Conservation (phyloP, 2,329 filamentous ascomycete genomes). For the Talaromyces sp. region DNA sequence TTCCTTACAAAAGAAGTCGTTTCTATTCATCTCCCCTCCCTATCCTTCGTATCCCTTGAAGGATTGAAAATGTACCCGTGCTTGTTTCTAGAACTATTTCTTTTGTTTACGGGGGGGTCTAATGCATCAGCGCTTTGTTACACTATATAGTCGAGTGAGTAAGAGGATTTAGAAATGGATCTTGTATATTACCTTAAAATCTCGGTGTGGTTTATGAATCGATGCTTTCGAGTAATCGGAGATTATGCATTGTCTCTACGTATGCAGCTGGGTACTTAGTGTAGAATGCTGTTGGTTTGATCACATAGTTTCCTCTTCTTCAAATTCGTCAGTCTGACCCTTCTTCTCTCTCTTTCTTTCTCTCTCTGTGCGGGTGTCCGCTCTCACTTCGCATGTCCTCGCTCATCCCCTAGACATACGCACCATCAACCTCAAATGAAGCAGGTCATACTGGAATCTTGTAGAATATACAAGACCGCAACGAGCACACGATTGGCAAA, state of each 20-base stretch:
- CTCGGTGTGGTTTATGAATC: background rate
- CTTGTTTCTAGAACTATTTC: background rate
- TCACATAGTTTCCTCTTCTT: background rate
- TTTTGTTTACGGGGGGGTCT: background rate
- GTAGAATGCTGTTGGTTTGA: background rate
- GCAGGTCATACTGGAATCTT: background rate
- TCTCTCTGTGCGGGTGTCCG: too few species aligned
- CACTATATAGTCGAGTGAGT: background rate
- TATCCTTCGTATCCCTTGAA: background rate
- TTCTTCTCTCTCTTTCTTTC: background rate
- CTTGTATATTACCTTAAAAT: slow-evolving; percentile 2
- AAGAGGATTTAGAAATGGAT: slow-evolving; percentile 5
- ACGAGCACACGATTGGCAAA: background rate
- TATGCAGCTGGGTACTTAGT: background rate
- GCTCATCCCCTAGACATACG: too few species aligned
- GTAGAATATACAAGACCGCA: background rate
- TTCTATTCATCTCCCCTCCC: background rate
- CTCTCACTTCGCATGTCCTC: background rate
- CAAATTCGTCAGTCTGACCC: background rate
- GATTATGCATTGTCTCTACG: background rate
- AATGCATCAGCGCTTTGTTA: slow-evolving; percentile 8
- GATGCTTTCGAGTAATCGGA: background rate
- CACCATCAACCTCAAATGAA: background rate
- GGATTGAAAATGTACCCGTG: slow-evolving; percentile 2
- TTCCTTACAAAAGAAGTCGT: background rate